phyloP scores from a whole-genome alignment of 108 stramenopile species.

The Cylindrotheca fusiformis region DNA sequence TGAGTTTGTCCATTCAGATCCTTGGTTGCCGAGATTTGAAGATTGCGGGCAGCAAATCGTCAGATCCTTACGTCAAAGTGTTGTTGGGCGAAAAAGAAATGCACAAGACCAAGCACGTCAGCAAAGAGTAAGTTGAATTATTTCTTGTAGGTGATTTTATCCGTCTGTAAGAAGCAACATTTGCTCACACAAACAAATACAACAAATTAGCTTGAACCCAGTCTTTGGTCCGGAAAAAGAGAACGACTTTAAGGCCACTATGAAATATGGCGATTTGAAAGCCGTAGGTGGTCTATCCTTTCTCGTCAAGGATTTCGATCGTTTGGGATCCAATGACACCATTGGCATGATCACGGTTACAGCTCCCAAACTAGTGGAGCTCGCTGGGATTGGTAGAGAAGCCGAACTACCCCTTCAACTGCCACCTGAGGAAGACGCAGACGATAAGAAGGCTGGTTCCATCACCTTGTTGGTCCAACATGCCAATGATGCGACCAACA shows the following conservation, averaged over 20 bases:
- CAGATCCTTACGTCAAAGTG: conserved; percentile 54
- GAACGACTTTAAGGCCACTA: not conserved
- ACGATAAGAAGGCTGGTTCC: not conserved
- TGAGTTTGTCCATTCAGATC: not conserved
- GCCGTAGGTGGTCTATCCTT: conserved; percentile 30
- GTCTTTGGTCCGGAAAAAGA: not conserved
- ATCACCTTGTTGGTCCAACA: not conserved
- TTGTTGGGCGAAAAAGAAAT: conserved; percentile 38
- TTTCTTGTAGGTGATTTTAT: not conserved
- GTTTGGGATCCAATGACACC: conserved; percentile 35
- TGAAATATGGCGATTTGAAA: not conserved
- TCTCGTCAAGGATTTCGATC: conserved; percentile 65
- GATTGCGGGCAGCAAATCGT: conserved; percentile 22
- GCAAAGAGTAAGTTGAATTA: conserved; percentile 21
- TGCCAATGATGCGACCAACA: no score
- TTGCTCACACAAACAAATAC: not conserved
- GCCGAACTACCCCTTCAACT: not conserved
- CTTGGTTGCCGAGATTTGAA: conserved; percentile 15
- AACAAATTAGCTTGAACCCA: not conserved
- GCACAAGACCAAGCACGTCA: conserved; percentile 43
- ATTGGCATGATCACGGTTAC: conserved; percentile 27
- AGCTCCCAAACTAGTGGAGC: not conserved
- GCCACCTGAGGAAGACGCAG: not conserved
- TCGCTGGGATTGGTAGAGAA: not conserved
- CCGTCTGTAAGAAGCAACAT: not conserved